Evolutionary conservation across 2,329 filamentous ascomycete genomes (phyloP).

Genomic region (Pseudohalonectria lignicola): DNA sequence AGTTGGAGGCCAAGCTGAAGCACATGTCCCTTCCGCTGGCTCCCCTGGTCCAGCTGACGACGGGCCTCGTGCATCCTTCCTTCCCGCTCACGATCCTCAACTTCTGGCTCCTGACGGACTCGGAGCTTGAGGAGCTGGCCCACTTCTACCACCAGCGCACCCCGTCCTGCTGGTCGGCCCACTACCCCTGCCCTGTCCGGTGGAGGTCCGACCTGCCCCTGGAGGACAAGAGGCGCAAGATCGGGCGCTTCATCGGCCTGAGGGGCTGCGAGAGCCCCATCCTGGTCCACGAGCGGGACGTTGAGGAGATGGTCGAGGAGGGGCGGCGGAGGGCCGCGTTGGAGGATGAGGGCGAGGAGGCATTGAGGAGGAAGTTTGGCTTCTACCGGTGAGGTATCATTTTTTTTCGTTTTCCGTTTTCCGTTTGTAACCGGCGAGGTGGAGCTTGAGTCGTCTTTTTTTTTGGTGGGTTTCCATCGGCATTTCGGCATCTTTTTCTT

Average conservation of each 20-base stretch:
- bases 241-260: constrained; percentile 65
- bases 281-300: not conserved
- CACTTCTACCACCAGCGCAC: constrained; percentile 63
- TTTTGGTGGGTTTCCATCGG: not conserved
- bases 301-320: constrained; percentile 16
- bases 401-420: not conserved
- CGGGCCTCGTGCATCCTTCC: constrained; percentile 49
- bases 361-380: constrained; percentile 33
- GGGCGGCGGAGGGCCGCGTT: constrained; percentile 24
- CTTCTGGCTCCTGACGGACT: constrained; percentile 65
- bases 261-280: constrained; percentile 37
- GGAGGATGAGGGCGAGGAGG: constrained; percentile 31
- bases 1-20: constrained; percentile 47
- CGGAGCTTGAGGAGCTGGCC: constrained; percentile 58
- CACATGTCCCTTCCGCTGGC: constrained; percentile 56
- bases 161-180: constrained; percentile 37
- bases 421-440: too few relatives aligned
- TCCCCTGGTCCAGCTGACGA: constrained; percentile 53
- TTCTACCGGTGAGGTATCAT: constrained; percentile 8
- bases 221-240: constrained; percentile 60
- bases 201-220: constrained; percentile 44
- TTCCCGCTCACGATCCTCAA: constrained; percentile 58
- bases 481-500: not conserved
- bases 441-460: constrained; percentile 1
- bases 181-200: constrained; percentile 58